Base-by-base conservation (phyloP, 164 flowering plant genomes). In the Kalanchoe fedtschenkoi region DNA sequence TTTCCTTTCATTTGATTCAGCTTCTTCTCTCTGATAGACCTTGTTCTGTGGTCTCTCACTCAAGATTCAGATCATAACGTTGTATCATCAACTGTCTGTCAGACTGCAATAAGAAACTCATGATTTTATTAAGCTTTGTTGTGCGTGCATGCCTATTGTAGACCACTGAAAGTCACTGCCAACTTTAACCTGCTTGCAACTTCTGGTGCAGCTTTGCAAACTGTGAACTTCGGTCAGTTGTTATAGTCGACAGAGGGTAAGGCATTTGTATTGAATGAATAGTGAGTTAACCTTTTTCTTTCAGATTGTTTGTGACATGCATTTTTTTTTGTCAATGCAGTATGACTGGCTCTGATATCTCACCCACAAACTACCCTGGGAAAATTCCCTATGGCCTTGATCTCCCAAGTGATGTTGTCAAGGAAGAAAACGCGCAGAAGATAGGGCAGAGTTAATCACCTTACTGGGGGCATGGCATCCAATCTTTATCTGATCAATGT, bases 181-280 rank as follows among this genome's bases (percentile, higher is more conserved):
- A 6, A 6, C 8, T 42, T 39, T 60, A 15, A 59, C 42, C 13
- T 62, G 42, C n/a, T 30, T 34, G 24, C 19, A 33, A 41, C 6
- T 24, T 41, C 38, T 32, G 22, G 5, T 70, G 51, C 80, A 84
- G 89, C 68, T 84, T 84, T 72, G 75, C 78, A 44, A 81, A 84
- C 66, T 84, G 89, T 59, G 89, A 84, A 62, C 81, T 84, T 22
- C 89, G 86, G 9, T 78, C 86, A 11, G 56, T 84, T 68, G 81
- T 84, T 54, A 65, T 84, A 24, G 77, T 75, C 14, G 76, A 84
- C 58, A 77, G 62, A 73, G 62, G 78, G 88, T 80, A 59, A 71
- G 75, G 15, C 15, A 5, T 39, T 17, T 17, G 22, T 64, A 13
- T 10, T 16, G 4, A 21, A 28, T 5, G 6, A 34, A 19, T 2